These are phyloP conservation scores for Yamadazyma takamatsuzukensis DNA, from an alignment of 805 yeast genomes.

Conservation along the genomic window DNA sequence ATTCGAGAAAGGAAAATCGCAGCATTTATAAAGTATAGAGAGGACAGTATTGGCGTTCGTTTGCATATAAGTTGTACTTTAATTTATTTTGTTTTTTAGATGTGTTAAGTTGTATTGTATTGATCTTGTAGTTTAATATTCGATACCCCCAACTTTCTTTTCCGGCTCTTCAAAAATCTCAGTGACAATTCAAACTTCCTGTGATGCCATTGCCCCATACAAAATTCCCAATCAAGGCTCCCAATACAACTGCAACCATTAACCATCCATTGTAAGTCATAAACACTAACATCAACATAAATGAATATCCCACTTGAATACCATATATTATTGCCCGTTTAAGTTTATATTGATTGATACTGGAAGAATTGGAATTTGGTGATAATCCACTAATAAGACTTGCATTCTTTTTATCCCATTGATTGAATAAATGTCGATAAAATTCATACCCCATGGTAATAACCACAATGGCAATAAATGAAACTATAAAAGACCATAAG, in stretches of 20 bases:
- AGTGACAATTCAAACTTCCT: conserved; percentile 31
- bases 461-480: conserved; percentile 46
- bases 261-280: conserved; percentile 89
- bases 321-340: conserved; percentile 51
- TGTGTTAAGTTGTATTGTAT: no score
- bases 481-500: conserved; percentile 45
- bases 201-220: conserved; percentile 43
- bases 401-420: conserved; percentile 23
- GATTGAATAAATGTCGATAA: conserved; percentile 27
- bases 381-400: conserved; percentile 5
- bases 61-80: no score
- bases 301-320: conserved; percentile 64
- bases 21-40: no score
- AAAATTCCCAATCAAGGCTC: conserved; percentile 69
- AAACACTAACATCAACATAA: conserved; percentile 72
- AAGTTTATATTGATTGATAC: conserved; percentile 14
- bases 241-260: conserved; percentile 67
- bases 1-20: no score
- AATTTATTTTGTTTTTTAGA: no score
- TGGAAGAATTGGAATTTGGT: conserved; percentile 5
- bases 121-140: no score
- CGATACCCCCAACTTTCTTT: no score
- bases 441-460: conserved; percentile 62
- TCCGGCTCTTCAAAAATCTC: no score
- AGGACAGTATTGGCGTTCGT: no score